phyloP scores from a whole-genome alignment of 371 early-diverging fungal species.

The Lichtheimia hyalospora region DNA sequence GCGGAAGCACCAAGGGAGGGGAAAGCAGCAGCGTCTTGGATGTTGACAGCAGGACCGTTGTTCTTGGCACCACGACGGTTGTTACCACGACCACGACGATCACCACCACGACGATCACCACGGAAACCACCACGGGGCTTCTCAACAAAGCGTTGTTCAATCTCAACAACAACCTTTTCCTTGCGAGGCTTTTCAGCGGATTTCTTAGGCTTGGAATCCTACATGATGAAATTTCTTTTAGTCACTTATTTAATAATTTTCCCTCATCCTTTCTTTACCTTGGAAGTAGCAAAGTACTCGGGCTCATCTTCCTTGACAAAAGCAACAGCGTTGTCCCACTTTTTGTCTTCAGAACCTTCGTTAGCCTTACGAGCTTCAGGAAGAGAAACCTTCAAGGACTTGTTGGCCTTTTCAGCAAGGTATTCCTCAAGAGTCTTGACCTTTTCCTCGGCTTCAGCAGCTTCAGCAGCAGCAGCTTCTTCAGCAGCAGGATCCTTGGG shows the following conservation, averaged over 20 bases:
- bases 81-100: conserved; percentile 35
- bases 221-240: not conserved
- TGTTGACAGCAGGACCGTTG: conserved; percentile 60
- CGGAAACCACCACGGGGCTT: conserved; percentile 46
- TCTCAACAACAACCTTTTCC: conserved; percentile 60
- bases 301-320: conserved; percentile 70
- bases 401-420: conserved; percentile 69
- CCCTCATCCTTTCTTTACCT: conserved; percentile 41
- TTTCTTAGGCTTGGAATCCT: conserved; percentile 53
- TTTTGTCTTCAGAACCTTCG: conserved; percentile 73
- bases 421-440: conserved; percentile 82
- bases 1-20: conserved; percentile 67
- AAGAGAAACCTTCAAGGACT: conserved; percentile 63
- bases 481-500: conserved; percentile 45
- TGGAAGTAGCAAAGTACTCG: conserved; percentile 57
- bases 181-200: conserved; percentile 37
- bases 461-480: conserved; percentile 33
- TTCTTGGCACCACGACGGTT: conserved; percentile 42
- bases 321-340: conserved; percentile 78
- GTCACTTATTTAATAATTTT: not conserved
- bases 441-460: conserved; percentile 66
- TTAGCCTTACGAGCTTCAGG: conserved; percentile 77
- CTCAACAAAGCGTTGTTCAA: conserved; percentile 52
- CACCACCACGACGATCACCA: conserved; percentile 37
- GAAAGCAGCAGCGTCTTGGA: conserved; percentile 74